Percentiles rank a stretch among this genome's conserved stretches.
Conservation (phyloP, 257 asterid genomes). For the Datura wrightii region DNA sequence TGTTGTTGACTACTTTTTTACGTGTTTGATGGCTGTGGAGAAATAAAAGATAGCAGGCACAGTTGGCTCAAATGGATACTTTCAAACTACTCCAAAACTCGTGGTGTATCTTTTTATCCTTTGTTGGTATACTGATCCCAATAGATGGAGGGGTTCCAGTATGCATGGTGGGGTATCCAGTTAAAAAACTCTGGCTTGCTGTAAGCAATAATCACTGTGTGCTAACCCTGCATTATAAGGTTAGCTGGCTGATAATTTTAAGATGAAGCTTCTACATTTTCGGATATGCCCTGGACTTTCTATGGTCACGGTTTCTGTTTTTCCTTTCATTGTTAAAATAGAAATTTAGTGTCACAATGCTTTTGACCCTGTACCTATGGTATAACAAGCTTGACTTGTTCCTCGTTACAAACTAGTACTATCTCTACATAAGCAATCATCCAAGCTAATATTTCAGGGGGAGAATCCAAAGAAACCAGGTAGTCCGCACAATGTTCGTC, state of each 20-base stretch:
- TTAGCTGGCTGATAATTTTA: not conserved
- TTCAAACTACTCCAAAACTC: not conserved
- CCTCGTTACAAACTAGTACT: not conserved
- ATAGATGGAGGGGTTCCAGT: not conserved
- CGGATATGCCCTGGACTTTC: not conserved
- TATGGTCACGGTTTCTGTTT: no score
- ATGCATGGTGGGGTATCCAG: not conserved
- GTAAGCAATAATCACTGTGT: not conserved
- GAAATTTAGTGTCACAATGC: not conserved
- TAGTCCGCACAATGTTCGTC: slow-evolving; percentile 76
- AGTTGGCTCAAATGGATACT: not conserved
- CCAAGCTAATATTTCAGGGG: slow-evolving; percentile 52
- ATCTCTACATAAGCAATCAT: not conserved
- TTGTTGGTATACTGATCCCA: not conserved
- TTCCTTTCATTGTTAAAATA: not conserved
- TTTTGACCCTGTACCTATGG: not conserved
- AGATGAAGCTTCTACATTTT: not conserved
- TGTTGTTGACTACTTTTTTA: not conserved
- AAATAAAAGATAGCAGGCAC: not conserved
- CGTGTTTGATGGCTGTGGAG: not conserved
- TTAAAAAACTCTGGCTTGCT: not conserved
- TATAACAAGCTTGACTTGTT: not conserved
- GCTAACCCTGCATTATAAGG: not conserved
- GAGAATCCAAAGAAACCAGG: slow-evolving; percentile 95
- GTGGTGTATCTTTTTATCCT: not conserved